These are phyloP conservation scores for Domatiomyces globalis DNA, from an alignment of 2,329 filamentous ascomycete species.

Conservation along the genomic window DNA sequence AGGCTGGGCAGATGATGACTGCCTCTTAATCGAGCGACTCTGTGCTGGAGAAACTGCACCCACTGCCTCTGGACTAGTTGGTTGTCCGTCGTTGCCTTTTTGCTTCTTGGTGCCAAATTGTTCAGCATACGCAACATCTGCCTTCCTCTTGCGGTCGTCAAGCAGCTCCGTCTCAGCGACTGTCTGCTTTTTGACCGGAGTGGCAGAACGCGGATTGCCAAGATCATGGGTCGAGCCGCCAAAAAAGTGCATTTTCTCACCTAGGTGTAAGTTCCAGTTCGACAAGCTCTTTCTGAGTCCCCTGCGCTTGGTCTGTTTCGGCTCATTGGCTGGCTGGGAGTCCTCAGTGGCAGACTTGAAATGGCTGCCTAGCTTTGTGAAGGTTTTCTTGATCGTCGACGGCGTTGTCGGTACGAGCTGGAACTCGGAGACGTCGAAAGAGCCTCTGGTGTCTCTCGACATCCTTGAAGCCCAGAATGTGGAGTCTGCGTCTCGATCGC, in stretches of 20 bases:
- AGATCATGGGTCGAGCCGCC: conserved; percentile 3
- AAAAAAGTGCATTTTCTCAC: conserved; percentile 6
- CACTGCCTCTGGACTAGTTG: conserved; percentile 1
- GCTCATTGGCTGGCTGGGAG: conserved; percentile 1
- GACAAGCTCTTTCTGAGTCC: conserved; percentile 17
- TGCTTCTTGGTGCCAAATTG: conserved; percentile 18
- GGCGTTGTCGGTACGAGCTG: conserved; percentile 11
- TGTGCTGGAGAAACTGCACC: background rate
- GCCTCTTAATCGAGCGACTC: background rate
- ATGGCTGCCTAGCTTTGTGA: conserved; percentile 11
- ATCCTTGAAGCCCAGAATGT: conserved; percentile 9
- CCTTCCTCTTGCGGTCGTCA: conserved; percentile 18
- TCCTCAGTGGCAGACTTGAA: conserved; percentile 8
- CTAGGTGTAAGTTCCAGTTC: conserved; percentile 12
- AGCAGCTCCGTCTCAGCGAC: conserved; percentile 7
- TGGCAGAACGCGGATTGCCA: background rate
- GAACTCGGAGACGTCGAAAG: conserved; percentile 16
- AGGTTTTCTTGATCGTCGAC: conserved; percentile 10
- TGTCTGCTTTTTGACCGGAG: conserved; percentile 1
- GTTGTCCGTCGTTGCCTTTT: conserved; percentile 7
- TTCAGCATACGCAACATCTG: conserved; percentile 16
- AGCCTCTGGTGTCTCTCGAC: conserved; percentile 2
- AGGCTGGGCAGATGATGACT: background rate
- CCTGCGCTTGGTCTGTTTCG: conserved; percentile 7
- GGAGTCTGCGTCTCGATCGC: conserved; percentile 3